Base-by-base conservation (phyloP, 2,329 filamentous ascomycete species). In the Colletotrichum sansevieriae region DNA sequence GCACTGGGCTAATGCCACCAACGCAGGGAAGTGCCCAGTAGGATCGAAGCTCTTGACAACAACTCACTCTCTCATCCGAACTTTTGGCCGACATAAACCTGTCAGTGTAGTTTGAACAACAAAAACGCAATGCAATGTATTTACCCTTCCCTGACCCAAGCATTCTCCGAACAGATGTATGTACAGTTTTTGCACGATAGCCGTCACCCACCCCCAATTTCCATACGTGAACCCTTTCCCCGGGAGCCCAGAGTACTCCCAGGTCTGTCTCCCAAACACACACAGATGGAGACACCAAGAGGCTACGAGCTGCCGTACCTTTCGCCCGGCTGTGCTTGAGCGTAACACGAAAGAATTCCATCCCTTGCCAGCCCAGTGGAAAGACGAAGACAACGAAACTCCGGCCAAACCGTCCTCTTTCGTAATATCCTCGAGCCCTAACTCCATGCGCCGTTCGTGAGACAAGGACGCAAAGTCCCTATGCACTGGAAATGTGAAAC, bases 401-500 rank as follows among this genome's bases (percentile, higher is more conserved):
- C 78, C 77, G 75, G 74, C 75, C 73, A 76, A 78, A 78, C 76
- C 78, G 76, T 76, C 73, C 74, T 77, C 65, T 73, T 71, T 73
- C 70, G 74, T 75, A 46, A 70, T 70, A 63, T 62, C 75, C 75
- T 77, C 76, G 76, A 74, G 78, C 78, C 74, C 71, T 74, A 75
- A 82, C 80, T 81, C 80, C 80, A 73, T 80, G 78, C 80, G 80
- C 80, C 80, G 71, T 78, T 76, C 78, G 75, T 77, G 75, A 80
- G 76, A 75, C 74, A 65, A 71, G 69, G 67, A 63, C 35, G 71
- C 64, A 49, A 56, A 65, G 61, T 58, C 57, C 63, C 67, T 46
- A 68, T 70, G 63, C 56, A 63, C 51, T 67, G 63, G 43, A 58
- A 68, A 35, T 62, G 51, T 68, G 54, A 55, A 64, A 68, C 56